These are phyloP conservation scores for Papiliotrema flavescens DNA, from an alignment of 1,284 basidiomycete genomes.

Conservation along the genomic window DNA sequence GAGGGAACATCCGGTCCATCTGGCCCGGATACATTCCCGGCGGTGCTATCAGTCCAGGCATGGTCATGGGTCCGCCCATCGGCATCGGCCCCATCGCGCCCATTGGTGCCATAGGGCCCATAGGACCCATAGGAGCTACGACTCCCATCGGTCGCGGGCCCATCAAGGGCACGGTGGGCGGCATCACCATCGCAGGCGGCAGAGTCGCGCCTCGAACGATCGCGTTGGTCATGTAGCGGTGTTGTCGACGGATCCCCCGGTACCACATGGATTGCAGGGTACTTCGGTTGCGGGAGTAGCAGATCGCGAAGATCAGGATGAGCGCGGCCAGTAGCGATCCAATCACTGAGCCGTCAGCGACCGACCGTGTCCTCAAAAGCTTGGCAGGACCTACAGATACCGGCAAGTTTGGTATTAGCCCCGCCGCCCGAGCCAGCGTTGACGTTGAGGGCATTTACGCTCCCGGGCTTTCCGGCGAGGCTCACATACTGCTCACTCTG, in stretches of 20 bases:
- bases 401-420: constrained; percentile 29
- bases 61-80: no score
- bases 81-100: constrained; percentile 5
- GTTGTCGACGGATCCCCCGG: constrained; percentile 31
- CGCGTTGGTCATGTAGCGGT: constrained; percentile 32
- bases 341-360: constrained; percentile 24
- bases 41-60: constrained; percentile 2
- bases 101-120: constrained; percentile 11
- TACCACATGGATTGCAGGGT: constrained; percentile 40
- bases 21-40: not conserved
- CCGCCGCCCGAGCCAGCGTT: constrained; percentile 5
- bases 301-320: constrained; percentile 28
- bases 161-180: constrained; percentile 10
- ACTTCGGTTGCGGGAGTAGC: constrained; percentile 33
- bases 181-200: constrained; percentile 22
- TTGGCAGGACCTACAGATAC: constrained; percentile 26
- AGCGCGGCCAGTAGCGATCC: constrained; percentile 32
- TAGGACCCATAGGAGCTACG: constrained; percentile 10
- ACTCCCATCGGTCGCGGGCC: constrained; percentile 8
- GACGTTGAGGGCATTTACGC: constrained; percentile 30
- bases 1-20: constrained; percentile 5
- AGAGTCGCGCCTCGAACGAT: constrained; percentile 27
- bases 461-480: constrained; percentile 39
- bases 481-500: constrained; percentile 31
- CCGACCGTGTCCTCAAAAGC: not conserved